These are phyloP conservation scores for Aureobasidium leucospermi DNA, from an alignment of 2,329 filamentous ascomycete species.

Conservation along the genomic window DNA sequence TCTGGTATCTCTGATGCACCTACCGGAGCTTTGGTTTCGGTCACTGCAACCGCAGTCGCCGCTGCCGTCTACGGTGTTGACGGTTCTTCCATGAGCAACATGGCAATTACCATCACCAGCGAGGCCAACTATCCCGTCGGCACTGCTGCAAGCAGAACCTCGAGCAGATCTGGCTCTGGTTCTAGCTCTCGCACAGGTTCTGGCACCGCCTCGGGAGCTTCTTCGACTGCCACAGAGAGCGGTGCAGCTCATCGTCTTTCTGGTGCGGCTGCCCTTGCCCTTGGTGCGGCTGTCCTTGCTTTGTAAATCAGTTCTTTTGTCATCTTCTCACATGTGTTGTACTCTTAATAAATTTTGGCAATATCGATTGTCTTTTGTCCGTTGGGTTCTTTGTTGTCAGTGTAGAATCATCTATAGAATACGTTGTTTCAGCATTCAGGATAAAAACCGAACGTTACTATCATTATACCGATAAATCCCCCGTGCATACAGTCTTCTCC, in stretches of 20 bases:
- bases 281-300: slow-evolving; percentile 11
- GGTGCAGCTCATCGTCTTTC: slow-evolving; percentile 14
- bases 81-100: slow-evolving; percentile 53
- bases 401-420: too few species aligned
- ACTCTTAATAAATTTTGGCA: neutral
- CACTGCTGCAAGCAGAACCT: slow-evolving; percentile 26
- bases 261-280: slow-evolving; percentile 11
- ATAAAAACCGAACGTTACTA: too few species aligned
- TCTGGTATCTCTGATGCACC: slow-evolving; percentile 63
- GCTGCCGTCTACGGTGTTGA: slow-evolving; percentile 50
- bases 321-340: neutral
- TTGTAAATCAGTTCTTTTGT: neutral
- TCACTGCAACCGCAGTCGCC: slow-evolving; percentile 50
- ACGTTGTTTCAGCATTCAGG: too few species aligned
- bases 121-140: slow-evolving; percentile 50
- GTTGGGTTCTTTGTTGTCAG: neutral
- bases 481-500: too few species aligned
- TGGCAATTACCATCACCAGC: slow-evolving; percentile 51
- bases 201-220: neutral
- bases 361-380: neutral
- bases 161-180: neutral
- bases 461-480: too few species aligned
- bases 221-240: neutral
- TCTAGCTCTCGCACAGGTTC: neutral
- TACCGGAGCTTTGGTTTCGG: slow-evolving; percentile 47